Base-by-base conservation (phyloP, 306 rosid genomes). In the Cucurbita moschata region DNA sequence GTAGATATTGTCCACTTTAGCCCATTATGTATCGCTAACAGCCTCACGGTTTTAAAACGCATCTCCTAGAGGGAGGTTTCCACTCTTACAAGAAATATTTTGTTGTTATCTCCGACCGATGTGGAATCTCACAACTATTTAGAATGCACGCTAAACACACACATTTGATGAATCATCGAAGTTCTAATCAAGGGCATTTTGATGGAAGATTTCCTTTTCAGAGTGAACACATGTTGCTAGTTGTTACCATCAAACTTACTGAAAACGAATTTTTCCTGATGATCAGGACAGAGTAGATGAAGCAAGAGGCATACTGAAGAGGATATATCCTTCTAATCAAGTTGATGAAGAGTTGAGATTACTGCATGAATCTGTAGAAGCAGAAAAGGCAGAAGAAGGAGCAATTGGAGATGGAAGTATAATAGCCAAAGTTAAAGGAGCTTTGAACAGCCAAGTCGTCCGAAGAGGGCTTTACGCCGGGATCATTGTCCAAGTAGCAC, bases 401-500 rank as follows among this genome's bases (percentile, higher is more conserved):
- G 76, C 44, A 38, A 51, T 77, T 18, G 94, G 92, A 6, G 79
- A 83, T 0, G 84, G 82, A 30, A 53, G 73, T 38, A 66, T 85
- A 6, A 39, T 66, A 51, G 23, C 83, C 54, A 88, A 84, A 77
- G 37, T 90, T 4, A 85, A 16, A 63, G 79, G 82, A 12, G 93
- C 90, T 4, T 71, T 78, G 73, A 63, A 71, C 8, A 85, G 82
- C 53, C 57, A 46, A 0, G 85, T 87, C 5, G 79, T 90, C 26
- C 82, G 98, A 76, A 88, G 98, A 75, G 97, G 83, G 7, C 89
- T 93, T 35, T 82, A 66, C 1, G 98, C 98, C 6, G 96, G 98
- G 3, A 44, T 92, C 13, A 66, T 84, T 0, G 90, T 85, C 56
- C 98, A 93, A 90, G 91, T 93, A 51, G 82, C 82, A 35, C 96